Percentiles rank a stretch among this genome's conserved stretches.
Evolutionary conservation across 371 early-diverging fungal genomes (phyloP).

Genomic region (Fennellomyces sp.): DNA sequence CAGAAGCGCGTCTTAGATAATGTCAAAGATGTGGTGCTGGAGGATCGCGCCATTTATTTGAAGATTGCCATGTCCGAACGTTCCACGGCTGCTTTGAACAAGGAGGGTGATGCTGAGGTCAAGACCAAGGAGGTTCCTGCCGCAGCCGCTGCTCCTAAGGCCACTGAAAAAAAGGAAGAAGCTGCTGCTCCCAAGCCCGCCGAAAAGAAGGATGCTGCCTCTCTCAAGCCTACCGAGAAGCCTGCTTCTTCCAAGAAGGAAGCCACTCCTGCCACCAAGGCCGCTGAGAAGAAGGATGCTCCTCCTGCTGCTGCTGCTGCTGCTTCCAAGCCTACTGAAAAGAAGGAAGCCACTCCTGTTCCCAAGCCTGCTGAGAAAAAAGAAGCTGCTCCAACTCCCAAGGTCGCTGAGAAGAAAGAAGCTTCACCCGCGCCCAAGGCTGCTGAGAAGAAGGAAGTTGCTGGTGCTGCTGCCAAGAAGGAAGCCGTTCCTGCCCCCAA

Average conservation of each 20-base stretch:
- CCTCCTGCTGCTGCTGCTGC: neutral
- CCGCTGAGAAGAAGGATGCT: neutral
- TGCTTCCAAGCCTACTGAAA: neutral
- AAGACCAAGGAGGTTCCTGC: slow-evolving; percentile 4
- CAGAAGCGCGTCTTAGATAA: slow-evolving; percentile 77
- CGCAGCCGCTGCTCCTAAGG: neutral
- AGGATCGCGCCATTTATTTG: slow-evolving; percentile 73
- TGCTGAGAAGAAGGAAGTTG: slow-evolving; percentile 4
- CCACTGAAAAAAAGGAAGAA: slow-evolving; percentile 11
- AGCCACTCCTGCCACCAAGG: neutral
- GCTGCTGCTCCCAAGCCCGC: slow-evolving; percentile 2
- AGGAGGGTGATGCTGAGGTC: slow-evolving; percentile 9
- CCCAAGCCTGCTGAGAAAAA: neutral
- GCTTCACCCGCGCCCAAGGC: slow-evolving; percentile 5
- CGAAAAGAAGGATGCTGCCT: neutral
- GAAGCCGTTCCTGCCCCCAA: slow-evolving; percentile 8
- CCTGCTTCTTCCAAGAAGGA: slow-evolving; percentile 1
- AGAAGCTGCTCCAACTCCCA: neutral
- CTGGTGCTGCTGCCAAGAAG: neutral
- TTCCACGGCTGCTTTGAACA: neutral
- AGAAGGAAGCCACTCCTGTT: slow-evolving; percentile 12
- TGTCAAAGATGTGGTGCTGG: slow-evolving; percentile 60
- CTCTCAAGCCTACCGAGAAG: neutral
- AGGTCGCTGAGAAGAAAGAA: slow-evolving; percentile 5
- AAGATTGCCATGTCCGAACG: slow-evolving; percentile 72